These are phyloP conservation scores for Sarocladium brachiariae DNA, from an alignment of 2,329 filamentous ascomycete genomes.

Conservation along the genomic window DNA sequence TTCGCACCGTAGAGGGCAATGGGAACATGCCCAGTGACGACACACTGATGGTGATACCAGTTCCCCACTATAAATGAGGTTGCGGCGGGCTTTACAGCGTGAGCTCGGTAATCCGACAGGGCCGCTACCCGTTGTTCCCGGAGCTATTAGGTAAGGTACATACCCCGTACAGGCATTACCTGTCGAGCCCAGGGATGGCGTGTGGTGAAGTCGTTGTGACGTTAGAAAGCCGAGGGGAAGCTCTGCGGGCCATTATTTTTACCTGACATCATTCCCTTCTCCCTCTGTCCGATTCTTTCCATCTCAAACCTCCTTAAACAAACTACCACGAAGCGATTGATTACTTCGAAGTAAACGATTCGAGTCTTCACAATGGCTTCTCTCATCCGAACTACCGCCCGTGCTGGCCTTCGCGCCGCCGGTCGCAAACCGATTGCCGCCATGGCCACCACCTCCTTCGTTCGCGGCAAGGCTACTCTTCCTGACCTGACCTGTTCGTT, in stretches of 20 bases:
- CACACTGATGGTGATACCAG: background rate
- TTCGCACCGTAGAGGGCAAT: no score
- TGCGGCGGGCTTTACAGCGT: background rate
- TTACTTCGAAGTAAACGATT: background rate
- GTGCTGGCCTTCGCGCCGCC: slow-evolving; percentile 64
- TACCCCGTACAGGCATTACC: no score
- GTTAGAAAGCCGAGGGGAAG: slow-evolving; percentile 1
- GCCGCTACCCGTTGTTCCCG: background rate
- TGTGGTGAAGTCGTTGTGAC: background rate
- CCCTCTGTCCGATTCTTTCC: background rate
- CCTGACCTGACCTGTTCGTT: slow-evolving; percentile 66
- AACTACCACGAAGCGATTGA: background rate
- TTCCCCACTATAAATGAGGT: background rate
- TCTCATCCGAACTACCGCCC: slow-evolving; percentile 65
- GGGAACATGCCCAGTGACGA: background rate
- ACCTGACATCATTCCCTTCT: slow-evolving; percentile 7
- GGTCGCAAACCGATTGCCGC: slow-evolving; percentile 56
- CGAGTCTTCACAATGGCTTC: slow-evolving; percentile 56
- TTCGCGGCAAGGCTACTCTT: slow-evolving; percentile 83
- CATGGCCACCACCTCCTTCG: slow-evolving; percentile 67
- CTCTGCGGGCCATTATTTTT: background rate
- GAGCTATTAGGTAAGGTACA: no score
- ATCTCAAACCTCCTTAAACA: background rate
- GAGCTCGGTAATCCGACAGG: slow-evolving; percentile 7
- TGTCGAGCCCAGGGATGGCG: no score